These are phyloP conservation scores for Chlorella variabilis DNA, from an alignment of 163 green algal genomes.

Conservation along the genomic window DNA sequence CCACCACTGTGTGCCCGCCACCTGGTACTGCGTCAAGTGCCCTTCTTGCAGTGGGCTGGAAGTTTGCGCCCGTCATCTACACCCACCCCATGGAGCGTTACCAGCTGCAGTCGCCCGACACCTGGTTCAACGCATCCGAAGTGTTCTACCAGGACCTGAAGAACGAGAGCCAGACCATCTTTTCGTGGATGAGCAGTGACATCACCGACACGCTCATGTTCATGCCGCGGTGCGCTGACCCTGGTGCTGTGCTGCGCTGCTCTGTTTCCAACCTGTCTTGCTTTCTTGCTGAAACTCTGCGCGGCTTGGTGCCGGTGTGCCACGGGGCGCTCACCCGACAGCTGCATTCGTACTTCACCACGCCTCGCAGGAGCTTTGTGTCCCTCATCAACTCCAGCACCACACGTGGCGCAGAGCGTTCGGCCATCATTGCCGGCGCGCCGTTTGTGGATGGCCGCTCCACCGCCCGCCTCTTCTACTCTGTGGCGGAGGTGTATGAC, in stretches of 20 bases:
- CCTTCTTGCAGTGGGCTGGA: slow-evolving; percentile 35
- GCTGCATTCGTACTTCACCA: too few species aligned
- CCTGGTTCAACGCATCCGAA: background rate
- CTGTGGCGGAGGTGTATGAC: slow-evolving; percentile 5
- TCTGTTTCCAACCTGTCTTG: too few species aligned
- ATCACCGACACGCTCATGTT: background rate
- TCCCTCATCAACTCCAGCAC: slow-evolving; percentile 27
- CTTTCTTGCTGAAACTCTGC: too few species aligned
- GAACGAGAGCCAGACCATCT: background rate
- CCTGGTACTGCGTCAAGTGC: too few species aligned
- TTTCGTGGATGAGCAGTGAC: background rate
- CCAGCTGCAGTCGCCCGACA: slow-evolving; percentile 10
- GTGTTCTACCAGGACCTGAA: slow-evolving; percentile 15
- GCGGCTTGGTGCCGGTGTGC: too few species aligned
- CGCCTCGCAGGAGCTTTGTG: slow-evolving; percentile 22
- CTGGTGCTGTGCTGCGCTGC: background rate
- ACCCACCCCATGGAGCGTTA: slow-evolving; percentile 30
- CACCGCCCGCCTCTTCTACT: slow-evolving; percentile 28
- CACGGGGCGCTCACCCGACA: too few species aligned
- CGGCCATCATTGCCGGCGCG: slow-evolving; percentile 8
- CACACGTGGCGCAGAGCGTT: background rate
- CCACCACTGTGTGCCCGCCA: too few species aligned
- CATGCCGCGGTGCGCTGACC: slow-evolving; percentile 16
- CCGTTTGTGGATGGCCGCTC: slow-evolving; percentile 26
- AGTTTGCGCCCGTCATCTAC: slow-evolving; percentile 42